Evolutionary conservation across 768 basidiomycete genomes (phyloP), one percentile per base, ranked within the genome.

Genomic region (Galerina sulciceps): DNA sequence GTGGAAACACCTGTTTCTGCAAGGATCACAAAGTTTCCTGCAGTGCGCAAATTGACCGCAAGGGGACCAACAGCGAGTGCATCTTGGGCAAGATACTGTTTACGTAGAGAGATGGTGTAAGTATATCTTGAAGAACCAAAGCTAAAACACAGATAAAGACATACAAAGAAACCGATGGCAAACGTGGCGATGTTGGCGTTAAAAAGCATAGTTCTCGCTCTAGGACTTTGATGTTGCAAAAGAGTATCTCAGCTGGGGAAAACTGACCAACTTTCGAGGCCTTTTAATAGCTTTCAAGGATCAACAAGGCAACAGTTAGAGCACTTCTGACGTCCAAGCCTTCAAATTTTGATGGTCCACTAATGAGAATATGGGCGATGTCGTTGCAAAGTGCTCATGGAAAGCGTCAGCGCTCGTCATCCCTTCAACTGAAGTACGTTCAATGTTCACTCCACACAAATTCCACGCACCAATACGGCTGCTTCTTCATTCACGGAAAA

Each of bases 1-100:
- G 61, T 65, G 5, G 61, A 59, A 14, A 65, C 49, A n/a, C 58
- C 61, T 1, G 61, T 10, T 42, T 63, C 37, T 3, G 64, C 42
- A n/a, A 65, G 55, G 35, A 65, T 46, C 10, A 55, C 55, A 49
- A 56, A 65, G 37, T 44, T 51, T 10, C 46, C 57, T 44, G 64
- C 58, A 14, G 58, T 57, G 10, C 58, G 45, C 18, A 65, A 53
- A 42, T 58, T 50, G 22, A 65, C 63, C 15, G 60, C 41, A 34
- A 35, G 17, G 10, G 63, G 49, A 2, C 49, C 49, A 37, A 51
- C 6, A 42, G 23, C 58, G 23, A 54, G 34, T 6, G 23, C 59
- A 42, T 34, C 23, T 23, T 59, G 26, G 40, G 23, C 26, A n/a
- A 59, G 18, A 18, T n/a, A 71, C 35, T 51, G 38, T 15, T 15